These are phyloP conservation scores for Alternaria alternata DNA, from an alignment of 2,329 filamentous ascomycete species.

Conservation along the genomic window DNA sequence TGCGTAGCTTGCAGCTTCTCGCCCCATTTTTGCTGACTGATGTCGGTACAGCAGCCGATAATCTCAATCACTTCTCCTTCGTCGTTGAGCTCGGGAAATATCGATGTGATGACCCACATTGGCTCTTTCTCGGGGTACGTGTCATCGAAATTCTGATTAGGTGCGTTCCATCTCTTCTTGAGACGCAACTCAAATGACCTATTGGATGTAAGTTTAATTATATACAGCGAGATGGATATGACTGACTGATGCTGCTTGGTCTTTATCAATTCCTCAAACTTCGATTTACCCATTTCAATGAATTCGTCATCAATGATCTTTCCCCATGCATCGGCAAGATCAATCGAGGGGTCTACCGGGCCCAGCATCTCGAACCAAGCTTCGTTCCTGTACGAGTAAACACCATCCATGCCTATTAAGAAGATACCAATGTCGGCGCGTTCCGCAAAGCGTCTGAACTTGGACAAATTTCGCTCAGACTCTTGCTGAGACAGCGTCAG, in stretches of 20 bases:
- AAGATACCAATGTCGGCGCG: slow-evolving; percentile 54
- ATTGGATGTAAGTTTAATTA: neutral
- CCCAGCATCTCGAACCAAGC: slow-evolving; percentile 49
- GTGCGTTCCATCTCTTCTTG: slow-evolving; percentile 46
- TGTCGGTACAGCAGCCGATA: slow-evolving; percentile 49
- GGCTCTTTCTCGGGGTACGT: slow-evolving; percentile 23
- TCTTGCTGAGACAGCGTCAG: slow-evolving; percentile 43
- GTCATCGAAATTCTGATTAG: slow-evolving; percentile 15
- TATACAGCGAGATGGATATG: neutral
- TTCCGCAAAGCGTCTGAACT: slow-evolving; percentile 52
- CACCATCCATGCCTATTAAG: slow-evolving; percentile 47
- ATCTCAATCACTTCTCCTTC: slow-evolving; percentile 39
- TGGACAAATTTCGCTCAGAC: slow-evolving; percentile 39
- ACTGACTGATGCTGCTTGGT: slow-evolving; percentile 32
- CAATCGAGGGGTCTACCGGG: slow-evolving; percentile 16
- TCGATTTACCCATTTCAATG: slow-evolving; percentile 17
- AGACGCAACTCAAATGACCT: slow-evolving; percentile 50
- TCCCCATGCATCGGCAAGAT: slow-evolving; percentile 30
- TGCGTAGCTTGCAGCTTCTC: slow-evolving; percentile 43
- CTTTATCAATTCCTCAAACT: slow-evolving; percentile 21
- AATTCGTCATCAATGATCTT: slow-evolving; percentile 28
- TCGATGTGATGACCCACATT: slow-evolving; percentile 44
- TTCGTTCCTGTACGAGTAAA: slow-evolving; percentile 52
- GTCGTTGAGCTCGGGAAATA: slow-evolving; percentile 36
- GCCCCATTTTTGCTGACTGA: slow-evolving; percentile 48